Conservation (phyloP, 257 asterid genomes). For the Ajuga chamaepitys region DNA sequence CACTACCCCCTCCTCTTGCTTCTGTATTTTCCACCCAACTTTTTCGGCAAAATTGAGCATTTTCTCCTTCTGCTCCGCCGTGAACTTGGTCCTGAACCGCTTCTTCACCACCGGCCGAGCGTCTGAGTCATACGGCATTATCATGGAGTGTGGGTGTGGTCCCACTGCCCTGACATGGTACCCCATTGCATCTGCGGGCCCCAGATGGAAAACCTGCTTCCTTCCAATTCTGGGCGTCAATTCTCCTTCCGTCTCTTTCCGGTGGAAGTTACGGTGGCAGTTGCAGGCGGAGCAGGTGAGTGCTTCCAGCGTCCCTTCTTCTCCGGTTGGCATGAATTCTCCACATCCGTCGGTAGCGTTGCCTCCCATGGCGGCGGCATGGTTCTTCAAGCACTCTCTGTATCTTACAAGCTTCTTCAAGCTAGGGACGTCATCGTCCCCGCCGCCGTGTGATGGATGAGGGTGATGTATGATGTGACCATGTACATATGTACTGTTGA, state of each 20-base stretch:
- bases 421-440: not conserved
- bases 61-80: constrained; percentile 83
- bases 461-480: constrained; percentile 45
- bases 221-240: constrained; percentile 34
- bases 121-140: constrained; percentile 53
- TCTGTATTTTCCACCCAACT: constrained; percentile 89
- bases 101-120: constrained; percentile 38
- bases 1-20: constrained; percentile 72
- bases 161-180: constrained; percentile 15
- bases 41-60: constrained; percentile 76
- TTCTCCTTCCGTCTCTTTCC: constrained; percentile 66
- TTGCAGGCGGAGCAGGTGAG: constrained; percentile 82
- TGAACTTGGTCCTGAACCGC: constrained; percentile 76
- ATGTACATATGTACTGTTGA: constrained; percentile 53
- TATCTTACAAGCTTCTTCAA: constrained; percentile 49
- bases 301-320: constrained; percentile 68
- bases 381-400: constrained; percentile 84
- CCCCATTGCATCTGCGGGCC: constrained; percentile 20
- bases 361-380: constrained; percentile 92
- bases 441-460: constrained; percentile 4
- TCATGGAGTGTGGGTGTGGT: constrained; percentile 45
- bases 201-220: constrained; percentile 28
- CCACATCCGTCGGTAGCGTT: constrained; percentile 93
- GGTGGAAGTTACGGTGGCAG: constrained; percentile 88
- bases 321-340: constrained; percentile 91